Evolutionary conservation across 495 filamentous ascomycete genomes (phyloP).

Genomic region (Aspergillus nanangensis): DNA sequence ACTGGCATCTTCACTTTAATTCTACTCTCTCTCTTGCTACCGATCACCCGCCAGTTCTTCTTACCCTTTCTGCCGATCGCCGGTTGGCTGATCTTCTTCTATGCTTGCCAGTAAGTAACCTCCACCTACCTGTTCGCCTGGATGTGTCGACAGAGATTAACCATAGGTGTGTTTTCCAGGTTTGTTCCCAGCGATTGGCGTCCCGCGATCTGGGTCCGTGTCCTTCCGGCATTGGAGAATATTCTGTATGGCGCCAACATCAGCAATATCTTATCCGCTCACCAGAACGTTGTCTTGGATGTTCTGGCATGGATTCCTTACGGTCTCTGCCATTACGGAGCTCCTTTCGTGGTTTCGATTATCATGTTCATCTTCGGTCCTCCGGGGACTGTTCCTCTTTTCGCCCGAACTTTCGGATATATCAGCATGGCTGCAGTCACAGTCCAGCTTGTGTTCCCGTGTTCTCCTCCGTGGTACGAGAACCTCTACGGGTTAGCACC

Average conservation of each 20-base stretch:
- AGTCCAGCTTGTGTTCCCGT: slow-evolving; percentile 85
- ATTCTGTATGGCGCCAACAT: slow-evolving; percentile 95
- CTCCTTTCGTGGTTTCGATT: slow-evolving; percentile 67
- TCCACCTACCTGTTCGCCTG: no score
- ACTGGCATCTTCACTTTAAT: slow-evolving; percentile 61
- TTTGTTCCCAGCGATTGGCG: slow-evolving; percentile 84
- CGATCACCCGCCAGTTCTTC: slow-evolving; percentile 88
- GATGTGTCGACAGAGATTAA: slow-evolving; percentile 13
- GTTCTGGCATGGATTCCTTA: slow-evolving; percentile 92
- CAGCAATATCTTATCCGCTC: slow-evolving; percentile 88
- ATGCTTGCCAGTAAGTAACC: slow-evolving; percentile 74
- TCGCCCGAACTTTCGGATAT: slow-evolving; percentile 82
- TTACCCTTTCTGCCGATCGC: slow-evolving; percentile 80
- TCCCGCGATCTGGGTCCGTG: slow-evolving; percentile 89
- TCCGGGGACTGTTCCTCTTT: slow-evolving; percentile 79
- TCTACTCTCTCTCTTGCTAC: slow-evolving; percentile 68
- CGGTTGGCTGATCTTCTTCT: slow-evolving; percentile 84
- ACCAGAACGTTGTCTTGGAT: slow-evolving; percentile 75
- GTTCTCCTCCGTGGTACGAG: slow-evolving; percentile 95
- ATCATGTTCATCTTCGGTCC: slow-evolving; percentile 84
- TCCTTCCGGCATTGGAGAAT: slow-evolving; percentile 93
- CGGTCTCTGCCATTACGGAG: slow-evolving; percentile 81
- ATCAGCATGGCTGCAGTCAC: slow-evolving; percentile 82
- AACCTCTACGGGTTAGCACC: slow-evolving; percentile 82
- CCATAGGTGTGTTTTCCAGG: slow-evolving; percentile 32